Evolutionary conservation across 2,329 filamentous ascomycete species (phyloP).

Genomic region (Colletotrichum cordylinicola): DNA sequence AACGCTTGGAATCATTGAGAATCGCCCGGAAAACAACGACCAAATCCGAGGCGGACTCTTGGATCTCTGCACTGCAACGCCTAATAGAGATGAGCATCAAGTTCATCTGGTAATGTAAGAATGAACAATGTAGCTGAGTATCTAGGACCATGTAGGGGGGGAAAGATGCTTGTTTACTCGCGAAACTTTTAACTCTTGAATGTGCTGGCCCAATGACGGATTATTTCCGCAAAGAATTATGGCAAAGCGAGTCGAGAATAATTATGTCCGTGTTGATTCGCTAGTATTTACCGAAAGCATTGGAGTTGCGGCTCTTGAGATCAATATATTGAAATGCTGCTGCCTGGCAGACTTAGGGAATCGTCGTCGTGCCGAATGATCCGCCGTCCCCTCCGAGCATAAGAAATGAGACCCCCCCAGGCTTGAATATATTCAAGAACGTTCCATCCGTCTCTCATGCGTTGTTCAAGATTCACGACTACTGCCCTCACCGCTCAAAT

Average conservation of each 20-base stretch:
- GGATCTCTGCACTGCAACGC: no score
- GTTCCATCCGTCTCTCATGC: neutral
- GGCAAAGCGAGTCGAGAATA: neutral
- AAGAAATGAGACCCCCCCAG: neutral
- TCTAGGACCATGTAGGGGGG: no score
- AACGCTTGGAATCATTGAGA: no score
- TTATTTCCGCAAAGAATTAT: accelerated
- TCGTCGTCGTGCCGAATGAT: neutral
- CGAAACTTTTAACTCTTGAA: neutral
- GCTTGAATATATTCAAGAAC: neutral
- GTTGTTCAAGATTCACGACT: accelerated
- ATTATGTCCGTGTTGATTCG: neutral
- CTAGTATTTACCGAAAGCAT: neutral
- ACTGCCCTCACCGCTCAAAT: neutral
- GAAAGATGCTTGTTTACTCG: no score
- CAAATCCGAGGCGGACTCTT: no score
- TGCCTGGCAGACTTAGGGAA: neutral
- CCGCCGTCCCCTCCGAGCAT: accelerated
- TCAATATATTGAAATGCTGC: neutral
- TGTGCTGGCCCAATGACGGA: accelerated
- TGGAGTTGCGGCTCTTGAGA: neutral
- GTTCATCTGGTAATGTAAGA: no score
- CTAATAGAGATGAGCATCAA: no score
- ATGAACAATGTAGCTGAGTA: no score
- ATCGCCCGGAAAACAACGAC: no score